phyloP scores from a whole-genome alignment of 257 asterid species.

The Schizonepeta tenuifolia region DNA sequence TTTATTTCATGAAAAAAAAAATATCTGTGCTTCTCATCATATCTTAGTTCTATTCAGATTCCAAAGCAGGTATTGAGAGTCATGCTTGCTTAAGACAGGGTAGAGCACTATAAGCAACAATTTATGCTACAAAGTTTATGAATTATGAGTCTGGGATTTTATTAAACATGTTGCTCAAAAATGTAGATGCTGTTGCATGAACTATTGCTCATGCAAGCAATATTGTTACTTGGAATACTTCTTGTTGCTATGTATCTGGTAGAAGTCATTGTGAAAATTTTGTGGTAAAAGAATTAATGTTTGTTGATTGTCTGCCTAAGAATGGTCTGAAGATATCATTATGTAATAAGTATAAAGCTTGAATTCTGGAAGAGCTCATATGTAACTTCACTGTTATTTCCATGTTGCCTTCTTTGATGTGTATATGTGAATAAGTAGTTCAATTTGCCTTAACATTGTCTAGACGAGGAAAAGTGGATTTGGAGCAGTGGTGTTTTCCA shows the following conservation, averaged over 20 bases:
- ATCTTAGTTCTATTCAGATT: constrained; percentile 2
- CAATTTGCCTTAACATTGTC: background rate
- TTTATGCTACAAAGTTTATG: constrained; percentile 5
- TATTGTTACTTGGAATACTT: background rate
- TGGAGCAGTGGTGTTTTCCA: constrained; percentile 9
- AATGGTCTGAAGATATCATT: constrained; percentile 23
- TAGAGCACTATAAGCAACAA: background rate
- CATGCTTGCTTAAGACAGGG: background rate
- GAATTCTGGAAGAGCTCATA: constrained; percentile 6
- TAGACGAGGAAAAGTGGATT: constrained; percentile 19
- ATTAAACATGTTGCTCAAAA: background rate
- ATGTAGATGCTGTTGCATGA: constrained; percentile 1
- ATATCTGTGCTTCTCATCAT: background rate
- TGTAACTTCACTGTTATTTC: background rate
- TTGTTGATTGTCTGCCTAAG: constrained; percentile 11
- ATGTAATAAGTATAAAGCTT: background rate
- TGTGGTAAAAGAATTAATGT: background rate
- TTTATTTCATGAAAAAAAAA: constrained; percentile 11
- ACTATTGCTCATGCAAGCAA: background rate
- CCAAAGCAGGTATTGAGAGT: constrained; percentile 8
- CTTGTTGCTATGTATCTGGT: background rate
- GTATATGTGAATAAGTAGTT: constrained; percentile 16
- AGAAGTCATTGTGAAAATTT: background rate
- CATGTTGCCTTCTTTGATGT: constrained; percentile 1
- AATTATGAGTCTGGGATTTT: background rate